Base-by-base conservation (phyloP, 768 basidiomycete species). In the Boletus pseudopeckii region DNA sequence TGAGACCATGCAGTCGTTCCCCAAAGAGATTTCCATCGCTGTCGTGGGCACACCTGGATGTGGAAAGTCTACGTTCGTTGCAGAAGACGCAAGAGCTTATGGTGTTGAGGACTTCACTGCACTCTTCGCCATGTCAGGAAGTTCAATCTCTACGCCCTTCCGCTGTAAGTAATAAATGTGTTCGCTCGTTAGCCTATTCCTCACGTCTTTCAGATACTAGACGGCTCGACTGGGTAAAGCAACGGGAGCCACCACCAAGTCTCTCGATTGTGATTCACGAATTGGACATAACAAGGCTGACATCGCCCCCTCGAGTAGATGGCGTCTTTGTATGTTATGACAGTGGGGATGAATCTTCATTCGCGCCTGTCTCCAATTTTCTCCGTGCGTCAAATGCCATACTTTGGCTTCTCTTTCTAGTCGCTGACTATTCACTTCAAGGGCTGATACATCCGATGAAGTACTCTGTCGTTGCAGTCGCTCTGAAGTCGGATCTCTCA, bases 281-380 rank as follows among this genome's bases (percentile, higher is more conserved):
- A 66, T 72, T 82, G 32, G 79, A 83, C 59, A 74, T 82, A 39
- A 74, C 72, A 37, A 66, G 83, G 78, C 80, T 87, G 7, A 74
- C 78, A 28, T 74, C 73, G 5, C 72, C 83, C 22, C 85, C 86
- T 18, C 67, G 69, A 17, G 75, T 92, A 47, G 86, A 93, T 57
- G 96, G 88, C 1, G 82, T 87, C 14, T 80, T 97, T 48, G 76
- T 97, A 24, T 97, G 93, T 64, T 97, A 94, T 69, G 90, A 94
- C 71, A 80, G 85, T 10, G 80, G 83, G 1, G 75, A 82, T 53
- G 65, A 67, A 52, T 68, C 73, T 2, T 92, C 92, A 20, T 86
- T 90, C 62, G 69, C 69, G 15, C 84, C 83, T 15, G 78, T 95
- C 17, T 78, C 83, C 66, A 77, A 77, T 30, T 77, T 91, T 45